These are phyloP conservation scores for Mycena alexandri DNA, from an alignment of 768 basidiomycete genomes.

Conservation along the genomic window DNA sequence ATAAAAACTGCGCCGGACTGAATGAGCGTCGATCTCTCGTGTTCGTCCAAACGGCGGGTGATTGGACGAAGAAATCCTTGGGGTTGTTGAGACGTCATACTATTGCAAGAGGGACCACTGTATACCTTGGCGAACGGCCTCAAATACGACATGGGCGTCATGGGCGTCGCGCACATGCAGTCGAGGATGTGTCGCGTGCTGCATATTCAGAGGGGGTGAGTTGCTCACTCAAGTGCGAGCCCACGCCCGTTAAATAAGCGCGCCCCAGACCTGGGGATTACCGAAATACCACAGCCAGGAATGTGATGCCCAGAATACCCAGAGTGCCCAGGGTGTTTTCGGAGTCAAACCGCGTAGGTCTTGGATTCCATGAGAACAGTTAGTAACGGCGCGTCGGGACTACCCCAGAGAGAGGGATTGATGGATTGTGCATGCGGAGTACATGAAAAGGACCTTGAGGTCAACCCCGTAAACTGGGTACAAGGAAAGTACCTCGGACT, in stretches of 20 bases:
- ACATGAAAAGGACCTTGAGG: background rate
- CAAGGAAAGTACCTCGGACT: conserved; percentile 3
- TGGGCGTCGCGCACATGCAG: conserved; percentile 75
- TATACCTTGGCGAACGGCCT: conserved; percentile 70
- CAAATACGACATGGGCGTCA: conserved; percentile 75
- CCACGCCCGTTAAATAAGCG: conserved; percentile 44
- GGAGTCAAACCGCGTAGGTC: conserved; percentile 25
- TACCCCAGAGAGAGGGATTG: conserved; percentile 21
- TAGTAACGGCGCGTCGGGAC: background rate
- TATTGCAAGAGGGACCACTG: background rate
- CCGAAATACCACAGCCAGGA: conserved; percentile 13
- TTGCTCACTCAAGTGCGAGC: conserved; percentile 24
- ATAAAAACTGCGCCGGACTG: conserved; percentile 75
- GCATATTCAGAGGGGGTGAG: conserved; percentile 51
- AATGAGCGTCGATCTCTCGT: conserved; percentile 67
- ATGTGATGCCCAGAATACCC: conserved; percentile 26
- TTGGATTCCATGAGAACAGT: conserved; percentile 23
- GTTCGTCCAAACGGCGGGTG: conserved; percentile 70
- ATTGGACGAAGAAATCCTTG: conserved; percentile 59
- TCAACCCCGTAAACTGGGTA: conserved; percentile 13
- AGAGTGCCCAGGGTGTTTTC: no score
- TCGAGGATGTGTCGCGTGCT: conserved; percentile 73
- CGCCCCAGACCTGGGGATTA: conserved; percentile 22
- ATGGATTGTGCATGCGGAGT: conserved; percentile 28
- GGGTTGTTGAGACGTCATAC: conserved; percentile 12